Conservation (phyloP, 176 grass and related monocot species). For the Eremochloa ophiuroides region DNA sequence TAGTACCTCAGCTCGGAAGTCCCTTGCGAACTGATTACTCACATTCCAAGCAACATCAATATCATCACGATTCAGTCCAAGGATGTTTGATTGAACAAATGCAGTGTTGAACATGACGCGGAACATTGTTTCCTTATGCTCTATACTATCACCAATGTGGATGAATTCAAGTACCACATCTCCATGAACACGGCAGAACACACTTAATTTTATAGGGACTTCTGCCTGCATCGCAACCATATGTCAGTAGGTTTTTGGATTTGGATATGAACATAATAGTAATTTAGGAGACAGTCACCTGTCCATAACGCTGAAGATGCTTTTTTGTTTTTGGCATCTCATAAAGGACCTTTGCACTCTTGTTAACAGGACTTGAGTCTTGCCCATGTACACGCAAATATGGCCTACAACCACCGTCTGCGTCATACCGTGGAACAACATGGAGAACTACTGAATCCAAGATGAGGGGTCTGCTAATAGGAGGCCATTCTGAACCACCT, state of each 20-base stretch:
- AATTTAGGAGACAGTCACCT: slow-evolving; percentile 48
- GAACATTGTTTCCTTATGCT: slow-evolving; percentile 80
- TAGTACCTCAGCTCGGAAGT: slow-evolving; percentile 87
- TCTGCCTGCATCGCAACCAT: slow-evolving; percentile 53
- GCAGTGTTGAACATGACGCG: slow-evolving; percentile 95
- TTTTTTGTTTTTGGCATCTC: slow-evolving; percentile 72
- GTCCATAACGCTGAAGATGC: slow-evolving; percentile 58
- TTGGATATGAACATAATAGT: background rate
- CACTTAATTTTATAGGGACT: slow-evolving; percentile 31
- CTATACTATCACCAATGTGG: slow-evolving; percentile 59
- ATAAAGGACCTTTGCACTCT: slow-evolving; percentile 73
- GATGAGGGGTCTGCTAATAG: slow-evolving; percentile 46
- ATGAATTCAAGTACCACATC: slow-evolving; percentile 94
- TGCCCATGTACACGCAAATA: slow-evolving; percentile 72
- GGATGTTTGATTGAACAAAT: slow-evolving; percentile 77
- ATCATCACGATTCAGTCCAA: slow-evolving; percentile 78
- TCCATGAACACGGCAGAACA: slow-evolving; percentile 59
- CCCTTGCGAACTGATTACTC: slow-evolving; percentile 74
- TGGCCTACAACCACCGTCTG: slow-evolving; percentile 66
- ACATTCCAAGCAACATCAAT: slow-evolving; percentile 87
- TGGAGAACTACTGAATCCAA: slow-evolving; percentile 64
- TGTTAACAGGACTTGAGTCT: slow-evolving; percentile 64
- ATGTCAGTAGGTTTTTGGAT: slow-evolving; percentile 21
- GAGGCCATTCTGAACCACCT: slow-evolving; percentile 81
- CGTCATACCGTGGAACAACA: slow-evolving; percentile 68